Evolutionary conservation across 2,329 filamentous ascomycete species (phyloP).

Genomic region (Tolypocladium tundrense): DNA sequence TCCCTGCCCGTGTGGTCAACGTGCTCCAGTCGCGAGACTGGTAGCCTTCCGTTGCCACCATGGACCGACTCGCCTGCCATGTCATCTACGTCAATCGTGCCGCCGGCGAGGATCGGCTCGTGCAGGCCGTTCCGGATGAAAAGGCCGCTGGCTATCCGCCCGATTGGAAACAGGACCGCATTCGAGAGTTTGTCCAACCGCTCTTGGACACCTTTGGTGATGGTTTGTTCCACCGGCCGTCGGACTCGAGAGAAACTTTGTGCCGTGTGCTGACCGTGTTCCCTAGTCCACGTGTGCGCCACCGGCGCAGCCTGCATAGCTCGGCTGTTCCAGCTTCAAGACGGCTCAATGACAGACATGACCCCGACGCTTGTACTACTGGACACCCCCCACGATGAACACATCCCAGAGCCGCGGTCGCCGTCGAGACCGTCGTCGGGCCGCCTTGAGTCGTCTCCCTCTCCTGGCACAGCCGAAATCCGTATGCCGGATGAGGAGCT

Average conservation of each 20-base stretch:
- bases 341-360: conserved; percentile 38
- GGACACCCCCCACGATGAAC: conserved; percentile 43
- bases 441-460: conserved; percentile 29
- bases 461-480: conserved; percentile 24
- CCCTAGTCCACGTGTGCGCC: conserved; percentile 42
- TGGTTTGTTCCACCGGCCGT: conserved; percentile 25
- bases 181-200: conserved; percentile 36
- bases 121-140: conserved; percentile 18
- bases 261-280: conserved; percentile 9
- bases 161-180: conserved; percentile 26
- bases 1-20: conserved; percentile 33
- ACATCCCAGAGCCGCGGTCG: conserved; percentile 22
- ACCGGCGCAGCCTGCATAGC: conserved; percentile 42
- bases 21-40: conserved; percentile 52
- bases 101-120: conserved; percentile 34
- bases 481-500: conserved; percentile 36
- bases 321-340: conserved; percentile 42
- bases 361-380: conserved; percentile 48
- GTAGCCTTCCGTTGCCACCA: conserved; percentile 44
- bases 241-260: neutral
- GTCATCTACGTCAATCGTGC: conserved; percentile 51
- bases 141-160: conserved; percentile 5
- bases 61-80: conserved; percentile 48
- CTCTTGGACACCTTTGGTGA: conserved; percentile 44
- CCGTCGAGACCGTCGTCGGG: conserved; percentile 33